These are phyloP conservation scores for Globisporangium cylindrosporum DNA, from an alignment of 352 stramenopile species.

Conservation along the genomic window DNA sequence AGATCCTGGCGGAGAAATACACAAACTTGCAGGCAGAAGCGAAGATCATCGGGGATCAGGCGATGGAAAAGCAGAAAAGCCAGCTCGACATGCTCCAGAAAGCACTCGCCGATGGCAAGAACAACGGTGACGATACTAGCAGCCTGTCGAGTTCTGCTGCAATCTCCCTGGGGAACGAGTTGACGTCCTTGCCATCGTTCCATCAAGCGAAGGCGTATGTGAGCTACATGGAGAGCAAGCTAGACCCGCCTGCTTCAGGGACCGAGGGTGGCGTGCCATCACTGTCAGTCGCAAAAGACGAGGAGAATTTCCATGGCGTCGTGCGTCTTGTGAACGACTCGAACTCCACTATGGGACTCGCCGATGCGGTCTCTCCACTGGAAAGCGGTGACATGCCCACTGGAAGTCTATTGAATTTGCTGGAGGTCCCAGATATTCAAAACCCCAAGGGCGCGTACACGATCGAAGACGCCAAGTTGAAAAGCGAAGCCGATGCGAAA, in stretches of 20 bases:
- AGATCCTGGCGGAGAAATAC: slow-evolving; percentile 32
- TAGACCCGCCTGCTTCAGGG: slow-evolving; percentile 19
- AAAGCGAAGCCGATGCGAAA: slow-evolving; percentile 85
- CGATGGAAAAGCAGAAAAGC: slow-evolving; percentile 49
- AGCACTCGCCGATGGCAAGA: slow-evolving; percentile 37
- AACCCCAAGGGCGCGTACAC: slow-evolving; percentile 82
- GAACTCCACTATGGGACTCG: slow-evolving; percentile 34
- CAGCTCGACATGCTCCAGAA: slow-evolving; percentile 50
- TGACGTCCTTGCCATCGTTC: slow-evolving; percentile 61
- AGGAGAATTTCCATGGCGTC: slow-evolving; percentile 53
- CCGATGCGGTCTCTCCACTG: slow-evolving; percentile 14
- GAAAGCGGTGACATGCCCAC: slow-evolving; percentile 12
- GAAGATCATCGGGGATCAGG: slow-evolving; percentile 48
- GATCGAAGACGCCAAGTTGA: slow-evolving; percentile 91
- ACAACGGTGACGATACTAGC: slow-evolving; percentile 40
- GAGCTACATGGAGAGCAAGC: slow-evolving; percentile 53
- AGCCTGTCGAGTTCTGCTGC: slow-evolving; percentile 5
- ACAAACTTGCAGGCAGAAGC: slow-evolving; percentile 43
- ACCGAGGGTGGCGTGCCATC: neutral
- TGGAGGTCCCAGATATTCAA: slow-evolving; percentile 68
- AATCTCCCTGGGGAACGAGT: slow-evolving; percentile 28
- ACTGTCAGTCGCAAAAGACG: slow-evolving; percentile 32
- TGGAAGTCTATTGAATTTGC: slow-evolving; percentile 20
- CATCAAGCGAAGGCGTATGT: slow-evolving; percentile 75
- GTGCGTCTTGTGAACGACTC: slow-evolving; percentile 39